Conservation (phyloP, 2,329 filamentous ascomycete species). For the Colletotrichum musae region DNA sequence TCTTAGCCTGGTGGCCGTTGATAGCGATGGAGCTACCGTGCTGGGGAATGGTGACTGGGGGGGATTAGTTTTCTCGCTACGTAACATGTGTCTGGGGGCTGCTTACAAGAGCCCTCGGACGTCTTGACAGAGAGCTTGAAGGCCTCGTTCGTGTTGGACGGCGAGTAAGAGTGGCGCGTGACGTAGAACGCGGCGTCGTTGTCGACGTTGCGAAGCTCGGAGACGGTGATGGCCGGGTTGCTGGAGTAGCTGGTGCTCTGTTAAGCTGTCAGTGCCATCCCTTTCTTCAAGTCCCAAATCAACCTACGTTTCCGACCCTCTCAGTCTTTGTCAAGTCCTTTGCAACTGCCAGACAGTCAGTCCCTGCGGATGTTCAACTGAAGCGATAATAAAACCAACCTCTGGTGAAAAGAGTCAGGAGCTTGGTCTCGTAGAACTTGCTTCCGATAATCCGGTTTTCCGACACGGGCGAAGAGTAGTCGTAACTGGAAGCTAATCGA, state of each 20-base stretch:
- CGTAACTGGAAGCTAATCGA: slow-evolving; percentile 67
- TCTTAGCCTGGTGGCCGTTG: slow-evolving; percentile 74
- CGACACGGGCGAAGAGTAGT: slow-evolving; percentile 74
- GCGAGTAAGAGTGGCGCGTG: slow-evolving; percentile 67
- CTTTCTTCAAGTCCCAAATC: too few relatives aligned
- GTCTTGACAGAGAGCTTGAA: slow-evolving; percentile 71
- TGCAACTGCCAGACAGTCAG: slow-evolving; percentile 53
- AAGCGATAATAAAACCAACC: background rate
- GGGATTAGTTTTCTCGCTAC: background rate
- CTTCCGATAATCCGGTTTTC: slow-evolving; percentile 70
- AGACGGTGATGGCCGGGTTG: slow-evolving; percentile 66
- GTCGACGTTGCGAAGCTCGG: slow-evolving; percentile 71
- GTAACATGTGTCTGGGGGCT: too few relatives aligned
- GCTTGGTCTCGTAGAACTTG: slow-evolving; percentile 76
- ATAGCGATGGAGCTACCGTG: slow-evolving; percentile 63
- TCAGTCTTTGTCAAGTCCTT: slow-evolving; percentile 70
- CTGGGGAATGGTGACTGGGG: slow-evolving; percentile 65
- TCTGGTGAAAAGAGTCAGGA: slow-evolving; percentile 72
- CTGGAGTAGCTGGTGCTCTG: slow-evolving; percentile 66
- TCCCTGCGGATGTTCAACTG: too few relatives aligned
- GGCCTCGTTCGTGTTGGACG: slow-evolving; percentile 63
- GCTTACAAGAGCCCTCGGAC: slow-evolving; percentile 61
- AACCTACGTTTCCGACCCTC: slow-evolving; percentile 53
- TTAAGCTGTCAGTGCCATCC: background rate
- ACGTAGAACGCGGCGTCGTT: slow-evolving; percentile 73